Conservation (phyloP, 2,329 filamentous ascomycete species). For the Allantophomopsis cytisporea region DNA sequence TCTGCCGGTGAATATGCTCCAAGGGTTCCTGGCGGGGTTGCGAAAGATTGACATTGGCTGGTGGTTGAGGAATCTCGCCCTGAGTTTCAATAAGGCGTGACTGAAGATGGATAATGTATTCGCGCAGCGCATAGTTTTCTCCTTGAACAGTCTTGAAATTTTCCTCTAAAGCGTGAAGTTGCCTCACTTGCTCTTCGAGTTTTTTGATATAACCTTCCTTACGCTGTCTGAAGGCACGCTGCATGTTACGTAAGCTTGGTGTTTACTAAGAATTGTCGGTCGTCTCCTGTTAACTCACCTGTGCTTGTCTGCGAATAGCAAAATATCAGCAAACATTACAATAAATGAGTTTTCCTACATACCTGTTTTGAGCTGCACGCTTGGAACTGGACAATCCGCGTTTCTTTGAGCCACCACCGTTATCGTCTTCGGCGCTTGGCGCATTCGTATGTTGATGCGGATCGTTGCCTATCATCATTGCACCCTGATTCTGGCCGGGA, state of each 20-base stretch:
- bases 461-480: neutral
- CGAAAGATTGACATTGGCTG: constrained; percentile 62
- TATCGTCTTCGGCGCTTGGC: constrained; percentile 14
- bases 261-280: neutral
- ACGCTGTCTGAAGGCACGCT: constrained; percentile 94
- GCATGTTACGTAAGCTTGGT: constrained; percentile 12
- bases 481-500: neutral
- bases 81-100: constrained; percentile 71
- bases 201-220: constrained; percentile 99
- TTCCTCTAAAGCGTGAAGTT: constrained; percentile 62
- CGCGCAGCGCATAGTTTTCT: constrained; percentile 82
- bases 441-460: neutral
- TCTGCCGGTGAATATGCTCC: constrained; percentile 9
- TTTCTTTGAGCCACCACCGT: constrained; percentile 50
- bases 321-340: constrained; percentile 31
- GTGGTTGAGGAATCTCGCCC: constrained; percentile 73
- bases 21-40: constrained; percentile 24
- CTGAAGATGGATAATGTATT: constrained; percentile 88
- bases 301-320: constrained; percentile 1
- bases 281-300: neutral
- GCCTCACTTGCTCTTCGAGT: constrained; percentile 83
- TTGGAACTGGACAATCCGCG: constrained; percentile 91
- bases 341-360: constrained; percentile 32
- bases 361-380: constrained; percentile 89
- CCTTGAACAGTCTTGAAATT: constrained; percentile 68